Base-by-base conservation (phyloP, 2,329 filamentous ascomycete species). In the Zelopaecilomyces penicillatus region DNA sequence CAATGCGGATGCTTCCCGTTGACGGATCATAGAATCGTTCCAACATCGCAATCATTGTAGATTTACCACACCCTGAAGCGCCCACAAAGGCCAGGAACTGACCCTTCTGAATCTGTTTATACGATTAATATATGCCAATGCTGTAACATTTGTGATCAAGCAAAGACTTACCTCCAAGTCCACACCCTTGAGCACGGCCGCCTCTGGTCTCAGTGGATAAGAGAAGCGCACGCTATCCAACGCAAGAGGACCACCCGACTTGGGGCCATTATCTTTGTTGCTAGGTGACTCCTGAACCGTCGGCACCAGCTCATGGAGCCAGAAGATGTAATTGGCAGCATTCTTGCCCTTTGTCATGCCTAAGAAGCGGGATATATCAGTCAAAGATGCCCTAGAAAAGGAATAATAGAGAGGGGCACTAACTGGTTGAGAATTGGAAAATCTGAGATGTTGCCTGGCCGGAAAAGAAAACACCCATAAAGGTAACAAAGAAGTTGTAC, bases 191-290 rank as follows among this genome's bases (percentile, higher is more conserved):
- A 75, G 56, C 47, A 72, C 64, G 30, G 63, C 57, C 0, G 61
- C 54, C 43, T 66, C 54, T 27, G 67, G 63, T 27, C 70, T 59
- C 42, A 68, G 54, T 3, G 82, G 80, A 50, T 86, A 87, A 2
- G 77, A 70, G 57, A 87, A 86, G 26, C 70, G 65, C n/a, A 85
- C 69, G 30, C 75, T 61, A 6, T 70, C 65, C 47, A 83, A 70
- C 10, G 69, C 64, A 3, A 82, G 65, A 0, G 41, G 44, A 3
- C 48, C 48, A 31, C 58, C 61, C 1, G 57, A 52, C 11, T 57
- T 59, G 1, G 69, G 69, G 0, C 59, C 61, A 1, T 58, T 61
- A 30, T 63, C 53, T 7, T 52, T 51, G 53, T 73, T 73, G 30
- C 66, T 55, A 1, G 57, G 52, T 0, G 65, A 74, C 47, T 70